Conservation (phyloP, 805 yeast species). For the Cyberlindnera xishuangbannaensis region DNA sequence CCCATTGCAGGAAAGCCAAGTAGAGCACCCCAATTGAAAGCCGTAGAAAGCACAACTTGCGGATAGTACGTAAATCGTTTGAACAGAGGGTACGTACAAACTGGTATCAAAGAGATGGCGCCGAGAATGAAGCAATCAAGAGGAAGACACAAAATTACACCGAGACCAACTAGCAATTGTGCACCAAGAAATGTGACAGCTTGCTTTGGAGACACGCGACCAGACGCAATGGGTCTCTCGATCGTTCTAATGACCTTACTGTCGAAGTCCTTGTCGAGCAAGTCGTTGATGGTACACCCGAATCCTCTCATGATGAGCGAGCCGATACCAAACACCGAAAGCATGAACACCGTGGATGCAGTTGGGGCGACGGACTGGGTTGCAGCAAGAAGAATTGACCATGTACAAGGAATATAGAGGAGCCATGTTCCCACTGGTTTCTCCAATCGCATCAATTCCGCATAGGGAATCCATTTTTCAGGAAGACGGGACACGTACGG, state of each 20-base stretch:
- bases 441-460: slow-evolving; percentile 86
- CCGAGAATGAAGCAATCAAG: slow-evolving; percentile 78
- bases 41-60: slow-evolving; percentile 71
- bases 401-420: slow-evolving; percentile 76
- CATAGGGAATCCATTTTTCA: slow-evolving; percentile 73
- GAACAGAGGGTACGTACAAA: slow-evolving; percentile 85
- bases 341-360: slow-evolving; percentile 50
- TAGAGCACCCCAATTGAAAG: slow-evolving; percentile 93
- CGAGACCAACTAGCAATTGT: slow-evolving; percentile 70
- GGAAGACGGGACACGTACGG: slow-evolving; percentile 62
- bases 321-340: slow-evolving; percentile 75
- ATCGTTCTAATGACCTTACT: slow-evolving; percentile 81
- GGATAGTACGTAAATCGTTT: slow-evolving; percentile 96
- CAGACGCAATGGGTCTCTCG: slow-evolving; percentile 90
- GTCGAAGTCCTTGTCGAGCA: slow-evolving; percentile 79
- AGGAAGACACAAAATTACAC: slow-evolving; percentile 68
- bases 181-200: slow-evolving; percentile 68
- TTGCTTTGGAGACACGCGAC: slow-evolving; percentile 63
- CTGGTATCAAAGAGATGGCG: slow-evolving; percentile 71
- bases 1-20: slow-evolving; percentile 97
- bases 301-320: slow-evolving; percentile 94
- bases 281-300: slow-evolving; percentile 93
- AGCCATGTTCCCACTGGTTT: slow-evolving; percentile 95
- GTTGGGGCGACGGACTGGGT: slow-evolving; percentile 66
- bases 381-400: slow-evolving; percentile 93